These are phyloP conservation scores for Cylindrodendrum hubeiense DNA, from an alignment of 2,329 filamentous ascomycete genomes.

Conservation along the genomic window DNA sequence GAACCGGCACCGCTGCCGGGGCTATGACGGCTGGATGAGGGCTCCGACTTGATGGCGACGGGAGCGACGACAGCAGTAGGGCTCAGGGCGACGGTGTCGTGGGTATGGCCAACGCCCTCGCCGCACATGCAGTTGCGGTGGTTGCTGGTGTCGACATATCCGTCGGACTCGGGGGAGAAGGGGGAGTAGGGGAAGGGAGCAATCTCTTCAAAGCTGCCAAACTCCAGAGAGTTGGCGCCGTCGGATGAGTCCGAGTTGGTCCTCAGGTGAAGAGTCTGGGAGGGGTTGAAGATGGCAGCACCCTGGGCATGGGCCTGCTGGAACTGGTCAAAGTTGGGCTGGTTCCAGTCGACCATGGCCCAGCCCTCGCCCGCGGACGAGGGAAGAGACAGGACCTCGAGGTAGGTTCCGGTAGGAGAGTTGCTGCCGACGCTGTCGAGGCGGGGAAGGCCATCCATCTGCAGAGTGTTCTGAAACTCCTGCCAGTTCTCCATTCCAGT, in stretches of 20 bases:
- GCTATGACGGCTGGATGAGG: slow-evolving; percentile 67
- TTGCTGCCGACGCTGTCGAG: slow-evolving; percentile 59
- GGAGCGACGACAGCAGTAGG: slow-evolving; percentile 76
- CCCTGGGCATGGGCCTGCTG: slow-evolving; percentile 64
- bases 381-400: slow-evolving; percentile 86
- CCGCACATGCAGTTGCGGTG: slow-evolving; percentile 74
- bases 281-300: slow-evolving; percentile 88
- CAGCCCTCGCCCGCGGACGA: slow-evolving; percentile 90
- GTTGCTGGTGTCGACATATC: slow-evolving; percentile 71
- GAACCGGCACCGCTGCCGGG: slow-evolving; percentile 72
- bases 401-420: slow-evolving; percentile 67
- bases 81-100: slow-evolving; percentile 74
- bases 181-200: slow-evolving; percentile 78
- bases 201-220: slow-evolving; percentile 87
- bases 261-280: slow-evolving; percentile 89
- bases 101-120: slow-evolving; percentile 59
- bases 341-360: slow-evolving; percentile 82
- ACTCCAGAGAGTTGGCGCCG: slow-evolving; percentile 72
- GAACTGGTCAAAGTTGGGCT: slow-evolving; percentile 75
- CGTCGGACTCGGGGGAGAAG: slow-evolving; percentile 86
- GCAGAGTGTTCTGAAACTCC: slow-evolving; percentile 75
- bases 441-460: slow-evolving; percentile 63
- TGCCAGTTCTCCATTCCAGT: slow-evolving; percentile 80
- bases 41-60: slow-evolving; percentile 73
- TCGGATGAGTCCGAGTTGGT: slow-evolving; percentile 90